Evolutionary conservation across 768 basidiomycete species (phyloP).

Genomic region (Lyophyllum decastes): DNA sequence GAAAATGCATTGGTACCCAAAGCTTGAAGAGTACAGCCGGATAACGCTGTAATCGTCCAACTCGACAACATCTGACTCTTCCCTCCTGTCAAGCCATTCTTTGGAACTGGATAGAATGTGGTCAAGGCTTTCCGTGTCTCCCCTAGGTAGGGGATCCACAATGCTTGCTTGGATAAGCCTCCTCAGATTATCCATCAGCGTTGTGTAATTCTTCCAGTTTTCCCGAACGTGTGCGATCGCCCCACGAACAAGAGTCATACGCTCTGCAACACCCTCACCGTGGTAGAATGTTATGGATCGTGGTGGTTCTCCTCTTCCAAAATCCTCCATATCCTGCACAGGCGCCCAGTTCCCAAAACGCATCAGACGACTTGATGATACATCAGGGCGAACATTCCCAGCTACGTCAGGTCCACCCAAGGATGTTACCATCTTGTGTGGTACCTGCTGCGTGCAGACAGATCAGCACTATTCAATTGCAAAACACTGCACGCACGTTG

Average conservation of each 20-base stretch:
- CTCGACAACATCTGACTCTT: neutral
- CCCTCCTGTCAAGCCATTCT: constrained; percentile 18
- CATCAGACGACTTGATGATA: constrained; percentile 7
- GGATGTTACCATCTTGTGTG: neutral
- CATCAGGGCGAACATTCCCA: neutral
- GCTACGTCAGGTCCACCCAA: neutral
- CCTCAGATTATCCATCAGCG: constrained; percentile 18
- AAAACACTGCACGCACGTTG: neutral
- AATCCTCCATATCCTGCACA: neutral
- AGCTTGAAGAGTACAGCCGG: constrained; percentile 20
- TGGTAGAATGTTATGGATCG: constrained; percentile 15
- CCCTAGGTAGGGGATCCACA: constrained; percentile 1
- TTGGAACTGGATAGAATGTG: constrained; percentile 12
- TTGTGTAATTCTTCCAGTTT: constrained; percentile 18
- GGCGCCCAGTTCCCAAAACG: constrained; percentile 15
- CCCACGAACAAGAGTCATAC: constrained; percentile 16
- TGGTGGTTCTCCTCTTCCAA: neutral
- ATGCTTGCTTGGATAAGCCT: constrained; percentile 2
- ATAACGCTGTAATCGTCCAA: constrained; percentile 13
- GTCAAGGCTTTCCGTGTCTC: constrained; percentile 1
- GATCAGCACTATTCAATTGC: neutral
- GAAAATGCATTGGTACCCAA: constrained; percentile 21
- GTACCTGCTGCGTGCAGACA: neutral
- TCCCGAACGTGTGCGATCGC: constrained; percentile 18
- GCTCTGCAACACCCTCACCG: constrained; percentile 15